Base-by-base conservation (phyloP, 371 early-diverging fungal genomes). In the Dinochytrium kinnereticum region DNA sequence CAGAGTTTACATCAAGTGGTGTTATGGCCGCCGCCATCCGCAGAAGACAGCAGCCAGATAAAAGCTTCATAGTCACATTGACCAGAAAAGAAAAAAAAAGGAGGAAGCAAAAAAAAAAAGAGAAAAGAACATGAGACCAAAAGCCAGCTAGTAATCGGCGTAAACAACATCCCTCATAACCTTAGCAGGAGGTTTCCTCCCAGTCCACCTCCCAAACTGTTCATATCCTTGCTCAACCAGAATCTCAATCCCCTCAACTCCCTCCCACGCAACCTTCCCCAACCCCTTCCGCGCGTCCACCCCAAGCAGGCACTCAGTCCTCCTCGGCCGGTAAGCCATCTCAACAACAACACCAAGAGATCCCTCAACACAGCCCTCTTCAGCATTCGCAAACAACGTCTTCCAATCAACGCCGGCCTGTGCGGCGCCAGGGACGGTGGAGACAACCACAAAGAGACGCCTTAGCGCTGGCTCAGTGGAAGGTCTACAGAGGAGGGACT, bases 251-350 rank as follows among this genome's bases (percentile, higher is more conserved):
- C 98, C 98, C 78, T 91, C 91, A 0, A 94, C 90, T 21, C 86
- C 85, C 24, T 77, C 84, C 95, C 95, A 96, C 2, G 59, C 88
- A 85, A 67, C 86, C 79, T 26, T 82, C 26, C 37, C 51, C 30
- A 38, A 65, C 39, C 69, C n/a, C 51, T 72, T 50, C 24, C 61
- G 69, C 24, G 64, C 65, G 31, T 59, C 49, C 64, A 79, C 34
- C 28, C 68, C 51, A 21, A 38, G 33, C 1, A 61, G 66, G 21
- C 44, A 90, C 90, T 61, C 89, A 0, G 97, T 97, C 50, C 91
- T 85, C 24, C 92, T 86, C 34, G 97, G 96, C 66, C 93, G 91
- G 81, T 97, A 97, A 24, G 97, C 96, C 94, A 98, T 90, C 72
- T 98, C 97, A 55, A 96, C 89, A 2, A 94, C 90, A 26, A 95